Evolutionary conservation across 371 early-diverging fungal genomes (phyloP).

Genomic region (Mortierella sp.): DNA sequence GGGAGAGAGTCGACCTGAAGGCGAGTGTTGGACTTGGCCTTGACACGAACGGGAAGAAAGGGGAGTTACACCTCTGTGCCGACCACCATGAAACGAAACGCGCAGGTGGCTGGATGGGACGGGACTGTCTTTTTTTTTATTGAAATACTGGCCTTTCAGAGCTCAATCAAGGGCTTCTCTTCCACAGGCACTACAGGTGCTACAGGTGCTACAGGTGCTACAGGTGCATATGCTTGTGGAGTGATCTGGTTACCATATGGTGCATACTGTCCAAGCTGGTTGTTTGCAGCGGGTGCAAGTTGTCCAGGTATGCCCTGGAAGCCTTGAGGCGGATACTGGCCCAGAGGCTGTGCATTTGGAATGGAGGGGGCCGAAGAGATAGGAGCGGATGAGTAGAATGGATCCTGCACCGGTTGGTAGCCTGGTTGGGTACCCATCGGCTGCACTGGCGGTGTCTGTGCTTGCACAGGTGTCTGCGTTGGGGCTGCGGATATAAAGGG

Average conservation of each 20-base stretch:
- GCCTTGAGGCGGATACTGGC: conserved; percentile 1
- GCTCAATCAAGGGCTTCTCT: conserved; percentile 46
- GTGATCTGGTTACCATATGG: conserved; percentile 5
- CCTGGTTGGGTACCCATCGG: not conserved
- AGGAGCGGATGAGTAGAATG: conserved; percentile 21
- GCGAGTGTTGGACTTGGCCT: too few species aligned
- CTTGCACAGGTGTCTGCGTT: too few species aligned
- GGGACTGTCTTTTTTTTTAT: conserved; percentile 13
- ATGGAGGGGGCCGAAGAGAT: not conserved
- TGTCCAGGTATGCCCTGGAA: not conserved
- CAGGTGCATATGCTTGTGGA: conserved; percentile 13
- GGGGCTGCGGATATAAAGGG: conserved; percentile 10
- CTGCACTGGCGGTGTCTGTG: too few species aligned
- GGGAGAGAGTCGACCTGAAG: too few species aligned
- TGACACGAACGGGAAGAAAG: too few species aligned
- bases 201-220: conserved; percentile 13
- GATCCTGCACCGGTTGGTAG: conserved; percentile 13
- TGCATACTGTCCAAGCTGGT: conserved; percentile 13
- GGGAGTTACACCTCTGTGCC: too few species aligned
- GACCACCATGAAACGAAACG: too few species aligned
- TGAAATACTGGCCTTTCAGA: conserved; percentile 1
- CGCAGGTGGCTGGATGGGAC: not conserved
- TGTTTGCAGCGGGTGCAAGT: not conserved
- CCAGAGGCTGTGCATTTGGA: not conserved
- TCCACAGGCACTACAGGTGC: conserved; percentile 27